Evolutionary conservation across 371 early-diverging fungal genomes (phyloP), one percentile per base, ranked within the genome.

Genomic region (Rhizopus microsporus): DNA sequence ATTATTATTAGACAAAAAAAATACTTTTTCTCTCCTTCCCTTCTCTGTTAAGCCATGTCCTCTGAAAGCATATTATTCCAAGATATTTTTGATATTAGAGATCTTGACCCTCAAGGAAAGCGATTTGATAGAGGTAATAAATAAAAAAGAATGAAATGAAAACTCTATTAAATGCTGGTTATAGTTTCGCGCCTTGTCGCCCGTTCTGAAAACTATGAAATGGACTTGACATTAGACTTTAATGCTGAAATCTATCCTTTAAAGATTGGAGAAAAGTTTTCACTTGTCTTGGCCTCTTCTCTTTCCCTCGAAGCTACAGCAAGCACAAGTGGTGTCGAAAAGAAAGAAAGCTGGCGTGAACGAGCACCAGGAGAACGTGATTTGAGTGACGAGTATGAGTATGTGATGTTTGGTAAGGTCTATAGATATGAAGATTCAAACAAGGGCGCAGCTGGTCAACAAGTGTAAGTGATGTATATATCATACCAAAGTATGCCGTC

Each of bases 371-470:
- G 85, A 60, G 89, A 89, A 60, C 76, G 81, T 51, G 87, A 91
- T 48, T 68, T 97, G 66, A 93, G 93, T 7, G 97, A 97, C 52
- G 93, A 94, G 46, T 98, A 91, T 72, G 97, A 98, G 42, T 98
- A 98, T 71, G 97, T 98, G 29, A 96, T 96, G 96, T 90, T 88
- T 70, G 98, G 98, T 51, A 93, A 93, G 72, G 92, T 95, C 17
- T 98, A 93, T 81, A 87, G 93, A 73, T 95, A 87, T 68, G 96
- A 96, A 50, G 96, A 96, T 59, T 56, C 61, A 8, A 60, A 57
- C 48, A 65, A 65, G 61, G 57, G 66, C 32, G 78, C 81, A 32
- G 60, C 68, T 44, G 79, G 74, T 8, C 76, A 79, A 51, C 85
- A 86, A 81, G 89, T 92, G 88, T 91, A 85, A 82, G 90, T 86